Evolutionary conservation across 148 eudicot species (phyloP), one percentile per base, ranked within the genome.

Genomic region (Camellia granthamiana): DNA sequence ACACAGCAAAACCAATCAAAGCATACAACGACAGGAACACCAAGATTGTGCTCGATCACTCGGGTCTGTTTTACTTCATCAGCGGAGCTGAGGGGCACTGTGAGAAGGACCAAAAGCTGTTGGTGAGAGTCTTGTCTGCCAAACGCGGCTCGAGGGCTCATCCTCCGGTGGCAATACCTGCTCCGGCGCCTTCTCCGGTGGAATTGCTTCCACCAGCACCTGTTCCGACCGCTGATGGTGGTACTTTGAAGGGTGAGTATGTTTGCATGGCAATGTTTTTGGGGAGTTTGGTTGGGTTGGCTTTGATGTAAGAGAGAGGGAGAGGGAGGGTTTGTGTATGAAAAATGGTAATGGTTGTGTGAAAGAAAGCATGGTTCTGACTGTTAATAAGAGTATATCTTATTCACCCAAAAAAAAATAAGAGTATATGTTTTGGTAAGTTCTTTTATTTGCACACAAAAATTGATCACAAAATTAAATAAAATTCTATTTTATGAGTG

Each of bases 71-170:
- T 43, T 68, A 68, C 47, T 68, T 68, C 72, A 30, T 30, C 38
- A 30, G 38, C 1, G 38, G 38, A 30, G 38, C 38, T 30, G 38
- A 30, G 38, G 38, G 38, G 38, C 38, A 30, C 38, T 30, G 38
- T 30, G 38, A 30, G 47, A 13, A 42, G 49, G 72, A 19, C 72
- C 72, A 68, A 49, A 68, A 68, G 72, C 10, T 68, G 2, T 9
- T 43, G 72, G 72, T 68, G 72, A 43, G 49, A 68, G 72, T 68
- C 16, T 68, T 68, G 72, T 68, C 72, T 42, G 19, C 49, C 72
- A 42, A 68, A 6, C 49, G 43, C 19, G 21, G 12, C 49, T 43
- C 0, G 6, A 13, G 0, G 13, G 49, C 19, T 68, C 21, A 1
- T 68, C 51, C 72, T 42, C 72, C 11, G 3, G 49, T 42, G 71